These are phyloP conservation scores for Komagataella ulmi DNA, from an alignment of 805 yeast species.

Conservation along the genomic window DNA sequence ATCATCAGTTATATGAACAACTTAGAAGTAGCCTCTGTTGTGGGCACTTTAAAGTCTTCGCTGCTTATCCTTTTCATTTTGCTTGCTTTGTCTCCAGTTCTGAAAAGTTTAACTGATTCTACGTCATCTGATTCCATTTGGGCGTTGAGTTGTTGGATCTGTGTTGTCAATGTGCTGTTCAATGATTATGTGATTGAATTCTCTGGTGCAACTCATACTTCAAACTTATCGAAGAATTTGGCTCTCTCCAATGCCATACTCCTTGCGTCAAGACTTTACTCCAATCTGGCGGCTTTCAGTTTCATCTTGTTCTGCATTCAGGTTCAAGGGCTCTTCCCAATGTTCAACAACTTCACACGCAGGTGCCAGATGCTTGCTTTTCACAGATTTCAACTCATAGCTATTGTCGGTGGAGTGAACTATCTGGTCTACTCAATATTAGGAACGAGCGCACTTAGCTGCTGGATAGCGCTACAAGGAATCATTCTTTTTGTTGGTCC, in stretches of 20 bases:
- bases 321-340: conserved; percentile 59
- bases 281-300: conserved; percentile 70
- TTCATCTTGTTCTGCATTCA: conserved; percentile 67
- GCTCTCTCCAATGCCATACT: conserved; percentile 81
- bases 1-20: conserved; percentile 13
- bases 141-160: conserved; percentile 78
- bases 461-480: conserved; percentile 38
- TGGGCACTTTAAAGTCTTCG: conserved; percentile 44
- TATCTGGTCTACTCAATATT: conserved; percentile 21
- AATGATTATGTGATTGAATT: conserved; percentile 54
- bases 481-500: conserved; percentile 49
- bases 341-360: conserved; percentile 50
- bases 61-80: conserved; percentile 55
- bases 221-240: conserved; percentile 70
- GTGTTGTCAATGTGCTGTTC: conserved; percentile 50
- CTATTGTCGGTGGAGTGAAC: conserved; percentile 17
- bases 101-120: conserved; percentile 76
- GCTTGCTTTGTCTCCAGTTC: conserved; percentile 75
- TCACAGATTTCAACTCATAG: conserved; percentile 18
- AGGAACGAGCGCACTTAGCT: conserved; percentile 24
- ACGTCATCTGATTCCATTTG: conserved; percentile 92
- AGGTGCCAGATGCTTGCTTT: conserved; percentile 17
- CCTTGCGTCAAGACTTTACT: conserved; percentile 70
- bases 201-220: conserved; percentile 7
- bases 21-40: conserved; percentile 14